A percentile compares a stretch with the other conserved stretches of the same genome.
Conservation (phyloP, 345 rosid genomes). For the Eucalyptus shirleyi region DNA sequence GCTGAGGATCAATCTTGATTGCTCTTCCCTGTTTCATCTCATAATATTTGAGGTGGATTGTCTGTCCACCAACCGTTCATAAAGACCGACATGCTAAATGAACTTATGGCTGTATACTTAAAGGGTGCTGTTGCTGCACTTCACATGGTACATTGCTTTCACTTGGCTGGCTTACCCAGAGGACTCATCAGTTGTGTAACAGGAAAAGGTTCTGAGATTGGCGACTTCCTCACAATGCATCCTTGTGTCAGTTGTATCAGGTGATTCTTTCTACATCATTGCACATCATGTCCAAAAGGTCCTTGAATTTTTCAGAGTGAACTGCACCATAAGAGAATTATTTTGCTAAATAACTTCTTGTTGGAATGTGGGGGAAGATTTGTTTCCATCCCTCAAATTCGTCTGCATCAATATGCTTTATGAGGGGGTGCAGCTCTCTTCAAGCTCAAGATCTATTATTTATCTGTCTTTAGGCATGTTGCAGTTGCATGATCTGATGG, state of each 20-base stretch:
- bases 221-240: constrained; percentile 98
- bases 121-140: constrained; percentile 97
- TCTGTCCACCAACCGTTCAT: not conserved
- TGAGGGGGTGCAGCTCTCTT: not conserved
- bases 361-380: not conserved
- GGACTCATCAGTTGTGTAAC: constrained; percentile 91
- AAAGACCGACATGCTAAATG: not conserved
- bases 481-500: not conserved
- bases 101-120: not conserved
- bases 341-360: not conserved
- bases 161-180: constrained; percentile 95
- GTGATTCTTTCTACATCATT: constrained; percentile 5
- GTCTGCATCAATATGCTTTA: not conserved
- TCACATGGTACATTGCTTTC: constrained; percentile 98
- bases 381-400: not conserved
- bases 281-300: not conserved
- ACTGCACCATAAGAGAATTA: not conserved
- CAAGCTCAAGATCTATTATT: not conserved
- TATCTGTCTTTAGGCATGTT: not conserved
- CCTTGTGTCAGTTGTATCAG: constrained; percentile 93
- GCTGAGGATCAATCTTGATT: not conserved
- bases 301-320: not conserved
- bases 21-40: not conserved
- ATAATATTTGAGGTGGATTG: not conserved
- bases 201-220: constrained; percentile 97